Conservation (phyloP, 345 rosid species). For the Moricandia moricandioides region DNA sequence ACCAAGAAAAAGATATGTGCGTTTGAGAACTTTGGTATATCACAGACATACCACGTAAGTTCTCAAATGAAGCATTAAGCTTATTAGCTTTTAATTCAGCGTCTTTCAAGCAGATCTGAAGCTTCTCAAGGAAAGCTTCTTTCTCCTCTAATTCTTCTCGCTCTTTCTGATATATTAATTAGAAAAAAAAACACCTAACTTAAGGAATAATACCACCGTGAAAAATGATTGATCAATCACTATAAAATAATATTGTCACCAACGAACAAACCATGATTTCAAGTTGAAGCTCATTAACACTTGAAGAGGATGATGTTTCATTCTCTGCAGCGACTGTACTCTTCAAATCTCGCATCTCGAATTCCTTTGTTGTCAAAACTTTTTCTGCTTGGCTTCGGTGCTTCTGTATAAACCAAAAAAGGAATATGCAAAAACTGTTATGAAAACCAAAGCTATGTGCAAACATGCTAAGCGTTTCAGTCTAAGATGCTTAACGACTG, state of each 20-base stretch:
- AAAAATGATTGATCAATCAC: not conserved
- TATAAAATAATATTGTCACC: not conserved
- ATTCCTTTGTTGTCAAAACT: slow-evolving; percentile 46
- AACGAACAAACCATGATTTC: slow-evolving; percentile 71
- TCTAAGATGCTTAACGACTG: not conserved
- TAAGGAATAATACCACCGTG: slow-evolving; percentile 2
- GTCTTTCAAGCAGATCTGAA: slow-evolving; percentile 44
- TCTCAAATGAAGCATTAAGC: slow-evolving; percentile 57
- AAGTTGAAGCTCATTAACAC: slow-evolving; percentile 70
- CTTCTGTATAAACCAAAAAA: slow-evolving; percentile 47
- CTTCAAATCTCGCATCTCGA: slow-evolving; percentile 59
- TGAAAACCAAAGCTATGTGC: not conserved
- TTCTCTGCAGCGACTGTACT: slow-evolving; percentile 50
- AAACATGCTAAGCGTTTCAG: slow-evolving; percentile 11
- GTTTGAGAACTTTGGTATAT: slow-evolving; percentile 16
- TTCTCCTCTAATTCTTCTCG: slow-evolving; percentile 55
- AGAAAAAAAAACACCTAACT: not conserved
- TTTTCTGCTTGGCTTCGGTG: slow-evolving; percentile 50
- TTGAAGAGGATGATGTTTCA: slow-evolving; percentile 45
- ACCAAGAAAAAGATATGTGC: slow-evolving; percentile 5
- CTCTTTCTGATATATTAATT: slow-evolving; percentile 42
- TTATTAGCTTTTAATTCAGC: slow-evolving; percentile 58
- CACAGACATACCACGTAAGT: slow-evolving; percentile 58
- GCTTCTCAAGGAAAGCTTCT: slow-evolving; percentile 47
- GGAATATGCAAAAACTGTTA: not conserved